Conservation (phyloP, 129 eudicot genomes). For the Centella asiatica region DNA sequence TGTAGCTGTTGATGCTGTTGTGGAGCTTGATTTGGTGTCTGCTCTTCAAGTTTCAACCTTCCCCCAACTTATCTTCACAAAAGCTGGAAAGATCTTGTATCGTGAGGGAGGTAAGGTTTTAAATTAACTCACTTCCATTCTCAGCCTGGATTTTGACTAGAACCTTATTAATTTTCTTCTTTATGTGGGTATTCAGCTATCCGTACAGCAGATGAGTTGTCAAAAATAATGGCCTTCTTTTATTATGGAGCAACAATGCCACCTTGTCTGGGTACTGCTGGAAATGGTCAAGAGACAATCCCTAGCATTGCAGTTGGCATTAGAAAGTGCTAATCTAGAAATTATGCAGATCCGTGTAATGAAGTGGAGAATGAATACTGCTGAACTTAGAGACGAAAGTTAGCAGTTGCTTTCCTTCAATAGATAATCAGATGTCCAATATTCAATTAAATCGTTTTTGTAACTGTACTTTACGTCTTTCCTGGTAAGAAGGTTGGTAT, state of each 20-base stretch:
- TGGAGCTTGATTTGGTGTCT: slow-evolving; percentile 68
- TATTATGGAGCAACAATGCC: slow-evolving; percentile 90
- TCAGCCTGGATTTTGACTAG: not conserved
- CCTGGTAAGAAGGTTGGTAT: not conserved
- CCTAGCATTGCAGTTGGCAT: slow-evolving; percentile 27
- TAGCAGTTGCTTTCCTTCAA: not conserved
- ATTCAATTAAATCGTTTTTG: not conserved
- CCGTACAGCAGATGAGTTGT: slow-evolving; percentile 77
- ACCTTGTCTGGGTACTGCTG: slow-evolving; percentile 33
- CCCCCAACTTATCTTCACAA: slow-evolving; percentile 84
- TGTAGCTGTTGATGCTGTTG: slow-evolving; percentile 85
- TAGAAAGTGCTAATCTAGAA: not conserved
- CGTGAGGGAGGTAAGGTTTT: slow-evolving; percentile 69
- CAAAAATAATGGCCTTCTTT: slow-evolving; percentile 82
- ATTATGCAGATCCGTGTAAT: not conserved
- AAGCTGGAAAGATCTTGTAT: slow-evolving; percentile 75
- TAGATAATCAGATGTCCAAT: not conserved
- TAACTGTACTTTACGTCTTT: not conserved
- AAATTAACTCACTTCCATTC: not conserved
- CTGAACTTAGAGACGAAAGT: not conserved
- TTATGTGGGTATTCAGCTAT: slow-evolving; percentile 30
- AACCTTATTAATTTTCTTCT: not conserved
- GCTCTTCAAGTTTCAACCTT: slow-evolving; percentile 65
- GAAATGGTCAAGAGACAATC: slow-evolving; percentile 37
- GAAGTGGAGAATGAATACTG: not conserved